phyloP scores from a whole-genome alignment of 163 green algal genomes.

The Trebouxia gelatinosa region DNA sequence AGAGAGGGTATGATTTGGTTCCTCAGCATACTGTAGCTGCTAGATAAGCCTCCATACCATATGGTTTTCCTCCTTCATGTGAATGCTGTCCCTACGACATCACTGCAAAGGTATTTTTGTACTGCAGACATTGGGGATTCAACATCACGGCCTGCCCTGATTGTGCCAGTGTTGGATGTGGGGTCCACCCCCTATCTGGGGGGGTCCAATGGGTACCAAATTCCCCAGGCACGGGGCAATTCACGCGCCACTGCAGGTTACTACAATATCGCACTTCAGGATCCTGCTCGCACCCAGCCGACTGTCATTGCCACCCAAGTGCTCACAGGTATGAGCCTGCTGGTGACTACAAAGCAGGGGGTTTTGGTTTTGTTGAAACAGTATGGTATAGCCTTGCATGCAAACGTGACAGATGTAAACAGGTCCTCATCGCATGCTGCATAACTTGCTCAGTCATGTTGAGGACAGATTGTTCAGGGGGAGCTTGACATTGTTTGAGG shows the following conservation, averaged over 20 bases:
- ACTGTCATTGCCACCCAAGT: constrained; percentile 5
- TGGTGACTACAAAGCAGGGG: no score
- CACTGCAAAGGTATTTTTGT: background rate
- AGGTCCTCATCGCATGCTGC: no score
- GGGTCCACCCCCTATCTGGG: background rate
- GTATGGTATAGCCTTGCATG: no score
- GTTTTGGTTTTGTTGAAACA: no score
- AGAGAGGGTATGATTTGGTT: background rate
- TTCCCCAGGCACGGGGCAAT: background rate
- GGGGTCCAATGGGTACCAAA: background rate
- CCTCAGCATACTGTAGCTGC: no score
- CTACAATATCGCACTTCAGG: background rate
- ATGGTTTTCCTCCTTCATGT: background rate
- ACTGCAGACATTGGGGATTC: background rate
- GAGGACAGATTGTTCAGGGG: no score
- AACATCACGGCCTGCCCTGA: background rate
- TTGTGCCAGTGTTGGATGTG: background rate
- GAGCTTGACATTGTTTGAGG: no score
- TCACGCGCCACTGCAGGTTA: background rate
- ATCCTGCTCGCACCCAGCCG: background rate
- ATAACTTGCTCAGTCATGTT: no score
- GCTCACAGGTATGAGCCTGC: background rate
- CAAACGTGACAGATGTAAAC: no score
- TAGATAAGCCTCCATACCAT: no score
- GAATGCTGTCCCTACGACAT: background rate